These are phyloP conservation scores for Picochlorum costavermella DNA, from an alignment of 139 green algal species.

Conservation along the genomic window DNA sequence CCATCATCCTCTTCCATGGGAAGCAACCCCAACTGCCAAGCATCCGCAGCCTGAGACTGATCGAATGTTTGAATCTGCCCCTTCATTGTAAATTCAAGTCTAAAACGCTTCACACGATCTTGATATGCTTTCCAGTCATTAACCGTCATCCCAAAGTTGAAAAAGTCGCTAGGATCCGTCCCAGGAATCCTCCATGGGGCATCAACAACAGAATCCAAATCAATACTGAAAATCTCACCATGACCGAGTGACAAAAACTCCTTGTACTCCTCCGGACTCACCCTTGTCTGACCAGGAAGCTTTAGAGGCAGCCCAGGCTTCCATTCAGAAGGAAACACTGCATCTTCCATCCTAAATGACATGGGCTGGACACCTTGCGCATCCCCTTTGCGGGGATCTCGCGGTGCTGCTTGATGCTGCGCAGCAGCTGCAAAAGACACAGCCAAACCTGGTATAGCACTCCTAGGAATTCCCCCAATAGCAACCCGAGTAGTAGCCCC, in stretches of 20 bases:
- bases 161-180: conserved; percentile 68
- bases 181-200: conserved; percentile 58
- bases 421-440: background rate
- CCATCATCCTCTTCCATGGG: background rate
- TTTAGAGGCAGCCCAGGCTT: conserved; percentile 50
- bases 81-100: conserved; percentile 41
- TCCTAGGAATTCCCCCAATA: conserved; percentile 25
- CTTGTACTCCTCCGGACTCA: conserved; percentile 77
- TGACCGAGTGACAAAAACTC: conserved; percentile 82
- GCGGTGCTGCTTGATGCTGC: background rate
- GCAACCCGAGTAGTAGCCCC: conserved; percentile 3
- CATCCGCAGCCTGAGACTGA: background rate
- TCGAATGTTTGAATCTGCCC: conserved; percentile 19
- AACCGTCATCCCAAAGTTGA: conserved; percentile 78
- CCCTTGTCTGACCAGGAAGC: conserved; percentile 71
- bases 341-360: conserved; percentile 14
- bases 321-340: conserved; percentile 50
- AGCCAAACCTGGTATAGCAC: conserved; percentile 19
- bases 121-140: conserved; percentile 65
- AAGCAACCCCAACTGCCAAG: background rate
- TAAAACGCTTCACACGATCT: conserved; percentile 40
- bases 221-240: conserved; percentile 78
- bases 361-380: background rate
- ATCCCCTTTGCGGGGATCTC: background rate
- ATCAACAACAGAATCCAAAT: conserved; percentile 67